Evolutionary conservation across 1,284 basidiomycete genomes (phyloP).

Genomic region (Leccinum pachyderme): DNA sequence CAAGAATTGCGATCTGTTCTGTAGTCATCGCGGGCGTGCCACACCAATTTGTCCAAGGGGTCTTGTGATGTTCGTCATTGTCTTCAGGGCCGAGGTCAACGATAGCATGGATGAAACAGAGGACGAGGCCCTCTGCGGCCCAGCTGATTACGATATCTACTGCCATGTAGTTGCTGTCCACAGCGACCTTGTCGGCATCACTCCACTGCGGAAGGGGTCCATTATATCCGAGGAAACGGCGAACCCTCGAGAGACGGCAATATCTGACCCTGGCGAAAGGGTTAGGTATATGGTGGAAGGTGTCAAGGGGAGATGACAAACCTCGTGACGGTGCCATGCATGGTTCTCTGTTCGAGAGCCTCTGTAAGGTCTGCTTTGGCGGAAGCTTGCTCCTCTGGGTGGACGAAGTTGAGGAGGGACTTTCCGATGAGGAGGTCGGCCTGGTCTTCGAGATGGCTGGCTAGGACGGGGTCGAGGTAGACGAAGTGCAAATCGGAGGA

Average conservation of each 20-base stretch:
- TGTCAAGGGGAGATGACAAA: slow-evolving; percentile 30
- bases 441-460: slow-evolving; percentile 73
- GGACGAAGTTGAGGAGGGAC: slow-evolving; percentile 82
- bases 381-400: slow-evolving; percentile 83
- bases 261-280: slow-evolving; percentile 62
- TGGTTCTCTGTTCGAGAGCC: slow-evolving; percentile 76
- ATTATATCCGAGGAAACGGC: slow-evolving; percentile 61
- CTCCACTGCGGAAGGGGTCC: slow-evolving; percentile 53
- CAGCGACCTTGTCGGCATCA: slow-evolving; percentile 66
- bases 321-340: slow-evolving; percentile 92
- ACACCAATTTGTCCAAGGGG: slow-evolving; percentile 93
- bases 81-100: slow-evolving; percentile 75
- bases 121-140: slow-evolving; percentile 86
- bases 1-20: slow-evolving; percentile 59
- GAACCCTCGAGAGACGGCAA: slow-evolving; percentile 67
- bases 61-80: slow-evolving; percentile 77
- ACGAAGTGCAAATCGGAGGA: slow-evolving; percentile 77
- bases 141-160: slow-evolving; percentile 94
- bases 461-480: slow-evolving; percentile 86
- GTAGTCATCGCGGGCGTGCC: slow-evolving; percentile 66
- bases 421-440: slow-evolving; percentile 69
- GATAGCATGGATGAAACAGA: slow-evolving; percentile 94
- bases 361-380: slow-evolving; percentile 76
- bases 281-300: slow-evolving; percentile 16
- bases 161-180: slow-evolving; percentile 82